Evolutionary conservation across 2,329 filamentous ascomycete genomes (phyloP), one percentile per base, ranked within the genome.

Genomic region (Penicillium brevicompactum): DNA sequence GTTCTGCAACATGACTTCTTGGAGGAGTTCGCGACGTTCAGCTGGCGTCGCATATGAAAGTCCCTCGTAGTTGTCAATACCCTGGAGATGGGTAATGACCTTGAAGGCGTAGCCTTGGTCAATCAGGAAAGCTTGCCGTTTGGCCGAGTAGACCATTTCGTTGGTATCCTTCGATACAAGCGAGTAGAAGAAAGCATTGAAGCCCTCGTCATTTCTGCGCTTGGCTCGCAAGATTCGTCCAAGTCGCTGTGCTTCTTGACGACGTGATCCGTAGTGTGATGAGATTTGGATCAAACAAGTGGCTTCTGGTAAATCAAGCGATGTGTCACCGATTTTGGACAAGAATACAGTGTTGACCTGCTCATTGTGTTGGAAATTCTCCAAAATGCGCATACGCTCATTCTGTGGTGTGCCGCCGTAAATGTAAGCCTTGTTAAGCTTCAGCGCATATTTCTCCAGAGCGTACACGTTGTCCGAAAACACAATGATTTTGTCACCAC

Each of bases 21-120:
- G 88, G 1, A 99, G 82, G 24, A 97, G 82, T 72, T 96, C 92
- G 45, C 91, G 87, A 4, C 92, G 87, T 67, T 96, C 92, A 6
- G 85, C 80, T 0, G 91, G 84, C 1, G 90, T 90, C 2, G 85
- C 85, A 70, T 95, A 97, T 2, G 88, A 89, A 1, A 99, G 82
- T 0, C 87, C 87, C 0, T 89, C 87, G 50, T 93, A 88, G 56
- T 90, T 85, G 57, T 97, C 91, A 60, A 99, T 91, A 48, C 93
- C 94, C 67, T 92, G 88, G 7, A 99, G 82, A 68, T 96, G 91
- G 0, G 94, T 99, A 71, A 99, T 99, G 59, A 97, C 93, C 72
- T 97, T 97, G 83, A 99, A 99, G 0, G 94, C 93, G 71, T 99
- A 99, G 9, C 94, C 94, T 75, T 99, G 94, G 63, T 99, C 94